Base-by-base conservation (phyloP, 2,329 filamentous ascomycete species). In the Aspergillus thermomutatus region DNA sequence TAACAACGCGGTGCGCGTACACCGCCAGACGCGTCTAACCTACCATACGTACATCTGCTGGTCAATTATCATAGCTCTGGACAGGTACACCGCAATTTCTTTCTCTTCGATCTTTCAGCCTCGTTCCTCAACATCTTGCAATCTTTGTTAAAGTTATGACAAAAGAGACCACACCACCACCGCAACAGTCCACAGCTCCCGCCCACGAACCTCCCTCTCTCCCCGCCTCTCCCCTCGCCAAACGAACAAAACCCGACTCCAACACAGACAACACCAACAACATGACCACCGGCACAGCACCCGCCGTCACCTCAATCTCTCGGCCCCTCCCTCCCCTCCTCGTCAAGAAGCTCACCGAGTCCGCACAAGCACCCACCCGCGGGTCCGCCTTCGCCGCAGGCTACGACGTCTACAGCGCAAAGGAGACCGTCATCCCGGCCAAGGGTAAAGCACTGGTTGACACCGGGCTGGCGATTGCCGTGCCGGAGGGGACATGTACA, bases 311-410 rank as follows among this genome's bases (percentile, higher is more conserved):
- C 52, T 68, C 72, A n/a, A 66, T 74, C 69, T 61, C 75, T 62
- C 69, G 77, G 65, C 69, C 75, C 2, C 63, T 73, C 34, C 86
- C 87, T n/a, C 79, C 87, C 3, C 83, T 96, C 52, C 84, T 91
- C 60, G 87, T 99, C 77, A 93, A 97, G 82, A 92, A 95, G 76
- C 87, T 97, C 57, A 89, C 89, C 8, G 80, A 86, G 40, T 86
- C 88, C 61, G 94, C 88, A n/a, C 84, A 83, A 49, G 82, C 92
- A 25, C 94, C 94, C 10, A 97, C 91, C 0, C 87, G 93, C 54
- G 94, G 94, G 64, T 95, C 90, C 64, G 88, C 87, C 52, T 92
- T 90, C 70, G 91, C 94, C 0, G 94, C 94, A 1, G 94, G 94
- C 37, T 97, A 97, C 78, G 94, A 99, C 75, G 72, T 99, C 57